phyloP scores from a whole-genome alignment of 2,329 filamentous ascomycete genomes.

The Emydomyces testavorans region DNA sequence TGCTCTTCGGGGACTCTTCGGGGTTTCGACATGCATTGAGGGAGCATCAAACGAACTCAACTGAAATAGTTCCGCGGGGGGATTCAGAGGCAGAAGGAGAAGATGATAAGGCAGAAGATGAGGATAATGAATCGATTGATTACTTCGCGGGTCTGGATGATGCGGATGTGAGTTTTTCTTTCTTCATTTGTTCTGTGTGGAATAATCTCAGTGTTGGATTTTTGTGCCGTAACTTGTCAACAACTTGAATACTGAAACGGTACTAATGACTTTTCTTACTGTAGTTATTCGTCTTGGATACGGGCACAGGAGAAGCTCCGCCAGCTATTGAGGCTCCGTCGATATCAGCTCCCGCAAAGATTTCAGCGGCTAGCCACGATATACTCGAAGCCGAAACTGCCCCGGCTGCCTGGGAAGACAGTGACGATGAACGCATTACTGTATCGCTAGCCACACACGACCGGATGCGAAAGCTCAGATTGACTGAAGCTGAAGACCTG shows the following conservation, averaged over 20 bases:
- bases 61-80: constrained; percentile 28
- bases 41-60: constrained; percentile 38
- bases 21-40: constrained; percentile 69
- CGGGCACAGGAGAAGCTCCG: constrained; percentile 39
- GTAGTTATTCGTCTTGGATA: constrained; percentile 71
- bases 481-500: constrained; percentile 71
- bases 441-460: constrained; percentile 69
- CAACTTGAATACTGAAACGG: too few species aligned
- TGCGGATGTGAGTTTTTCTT: constrained; percentile 46
- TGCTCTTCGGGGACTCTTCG: constrained; percentile 79
- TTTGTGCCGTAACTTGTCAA: too few species aligned
- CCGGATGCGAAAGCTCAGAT: constrained; percentile 69
- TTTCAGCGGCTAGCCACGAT: constrained; percentile 12
- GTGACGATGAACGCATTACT: constrained; percentile 78
- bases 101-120: constrained; percentile 27
- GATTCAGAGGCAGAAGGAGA: constrained; percentile 24
- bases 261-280: constrained; percentile 2
- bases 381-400: neutral
- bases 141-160: constrained; percentile 58
- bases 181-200: neutral
- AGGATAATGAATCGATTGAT: constrained; percentile 40
- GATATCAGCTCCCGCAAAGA: constrained; percentile 17
- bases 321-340: constrained; percentile 25
- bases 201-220: neutral
- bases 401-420: constrained; percentile 64